Percentiles rank a stretch among this genome's conserved stretches.
phyloP scores from a whole-genome alignment of 2,329 filamentous ascomycete genomes.

The Aspergillus fructus region DNA sequence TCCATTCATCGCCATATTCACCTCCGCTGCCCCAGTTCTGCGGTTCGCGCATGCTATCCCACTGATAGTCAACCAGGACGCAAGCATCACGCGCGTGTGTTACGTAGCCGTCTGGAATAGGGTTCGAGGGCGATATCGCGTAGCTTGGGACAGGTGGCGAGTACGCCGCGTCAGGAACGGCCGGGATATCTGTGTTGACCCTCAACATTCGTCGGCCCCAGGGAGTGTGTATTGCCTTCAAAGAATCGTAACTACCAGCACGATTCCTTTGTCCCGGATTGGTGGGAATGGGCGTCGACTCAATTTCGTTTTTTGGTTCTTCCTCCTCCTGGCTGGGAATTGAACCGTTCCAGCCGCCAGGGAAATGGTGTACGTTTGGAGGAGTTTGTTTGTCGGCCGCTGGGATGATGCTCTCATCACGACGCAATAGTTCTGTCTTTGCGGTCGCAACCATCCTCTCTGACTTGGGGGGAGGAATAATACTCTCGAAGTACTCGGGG shows the following conservation, averaged over 20 bases:
- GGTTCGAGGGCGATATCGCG: constrained; percentile 74
- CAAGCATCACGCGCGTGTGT: constrained; percentile 87
- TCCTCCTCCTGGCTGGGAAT: constrained; percentile 27
- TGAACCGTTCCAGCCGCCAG: constrained; percentile 54
- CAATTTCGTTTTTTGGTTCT: constrained; percentile 21
- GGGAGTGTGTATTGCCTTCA: constrained; percentile 24
- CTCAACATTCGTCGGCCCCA: constrained; percentile 24
- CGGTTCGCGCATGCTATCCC: constrained; percentile 83
- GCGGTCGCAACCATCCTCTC: constrained; percentile 84
- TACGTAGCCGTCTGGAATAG: constrained; percentile 85
- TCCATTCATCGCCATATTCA: constrained; percentile 90
- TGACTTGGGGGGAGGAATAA: constrained; percentile 82
- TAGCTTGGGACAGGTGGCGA: constrained; percentile 76
- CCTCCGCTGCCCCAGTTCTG: constrained; percentile 86
- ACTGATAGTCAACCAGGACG: constrained; percentile 84
- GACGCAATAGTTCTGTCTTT: constrained; percentile 79
- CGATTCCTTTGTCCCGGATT: constrained; percentile 43
- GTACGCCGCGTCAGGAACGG: constrained; percentile 54
- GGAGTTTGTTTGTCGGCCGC: constrained; percentile 35
- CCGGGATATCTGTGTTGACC: constrained; percentile 32
- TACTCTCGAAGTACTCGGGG: constrained; percentile 88
- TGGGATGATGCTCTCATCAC: constrained; percentile 63
- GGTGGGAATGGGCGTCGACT: neutral
- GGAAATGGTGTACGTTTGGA: constrained; percentile 49
- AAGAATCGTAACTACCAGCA: constrained; percentile 47